A percentile compares a stretch with the other conserved stretches of the same genome.
Conservation (phyloP, 306 rosid genomes). For the Bauhinia variegata region DNA sequence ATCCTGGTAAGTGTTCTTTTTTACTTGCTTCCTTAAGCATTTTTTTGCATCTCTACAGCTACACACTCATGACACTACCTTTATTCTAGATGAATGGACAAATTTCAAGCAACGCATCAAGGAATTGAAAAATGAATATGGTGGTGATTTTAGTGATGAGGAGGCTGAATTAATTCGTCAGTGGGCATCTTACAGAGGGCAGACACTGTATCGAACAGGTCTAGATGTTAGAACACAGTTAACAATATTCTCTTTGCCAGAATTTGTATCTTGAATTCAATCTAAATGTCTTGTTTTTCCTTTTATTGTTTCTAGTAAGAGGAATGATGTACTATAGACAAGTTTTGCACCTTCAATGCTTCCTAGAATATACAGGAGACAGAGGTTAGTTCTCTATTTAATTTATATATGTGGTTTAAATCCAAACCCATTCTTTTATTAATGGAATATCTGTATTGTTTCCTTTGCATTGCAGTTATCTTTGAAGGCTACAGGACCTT, state of each 20-base stretch:
- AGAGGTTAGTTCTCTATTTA: constrained; percentile 54
- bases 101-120: constrained; percentile 63
- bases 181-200: constrained; percentile 98
- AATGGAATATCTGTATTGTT: constrained; percentile 28
- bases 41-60: too few species aligned
- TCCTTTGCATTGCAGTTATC: constrained; percentile 56
- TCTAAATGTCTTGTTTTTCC: constrained; percentile 21
- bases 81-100: constrained; percentile 80
- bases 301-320: constrained; percentile 64
- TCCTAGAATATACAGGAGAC: constrained; percentile 65
- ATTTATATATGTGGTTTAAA: constrained; percentile 26
- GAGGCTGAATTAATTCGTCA: constrained; percentile 55
- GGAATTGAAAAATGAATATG: constrained; percentile 26
- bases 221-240: constrained; percentile 38
- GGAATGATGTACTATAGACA: constrained; percentile 95
- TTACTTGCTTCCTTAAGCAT: too few species aligned
- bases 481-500: constrained; percentile 49
- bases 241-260: constrained; percentile 10
- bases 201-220: constrained; percentile 97
- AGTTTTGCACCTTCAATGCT: constrained; percentile 76
- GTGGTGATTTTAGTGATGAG: constrained; percentile 26
- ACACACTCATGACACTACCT: not conserved
- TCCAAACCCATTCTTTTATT: constrained; percentile 22
- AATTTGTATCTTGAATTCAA: constrained; percentile 29
- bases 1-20: constrained; percentile 77